phyloP scores from a whole-genome alignment of 306 rosid species.

The Cercis canadensis region DNA sequence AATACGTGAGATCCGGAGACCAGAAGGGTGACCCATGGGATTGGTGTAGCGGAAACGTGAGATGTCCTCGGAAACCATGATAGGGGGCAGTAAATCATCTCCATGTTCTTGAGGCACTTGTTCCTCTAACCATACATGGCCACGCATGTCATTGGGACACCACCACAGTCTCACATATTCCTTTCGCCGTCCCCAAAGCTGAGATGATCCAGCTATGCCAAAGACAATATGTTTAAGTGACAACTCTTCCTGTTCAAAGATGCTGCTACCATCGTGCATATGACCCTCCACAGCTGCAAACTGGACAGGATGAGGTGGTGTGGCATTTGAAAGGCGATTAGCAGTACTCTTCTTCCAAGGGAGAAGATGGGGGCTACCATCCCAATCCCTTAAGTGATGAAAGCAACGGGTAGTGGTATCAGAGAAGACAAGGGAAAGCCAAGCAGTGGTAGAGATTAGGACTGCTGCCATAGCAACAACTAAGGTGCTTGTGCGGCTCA shows the following conservation, averaged over 20 bases:
- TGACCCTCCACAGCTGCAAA: not conserved
- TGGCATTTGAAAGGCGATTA: slow-evolving; percentile 27
- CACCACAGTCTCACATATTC: slow-evolving; percentile 78
- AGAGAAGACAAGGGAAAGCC: slow-evolving; percentile 75
- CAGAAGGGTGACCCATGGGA: slow-evolving; percentile 82
- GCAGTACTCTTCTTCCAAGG: slow-evolving; percentile 47
- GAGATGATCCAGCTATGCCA: slow-evolving; percentile 81
- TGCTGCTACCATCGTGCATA: slow-evolving; percentile 37
- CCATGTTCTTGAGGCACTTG: slow-evolving; percentile 46
- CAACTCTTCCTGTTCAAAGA: slow-evolving; percentile 42
- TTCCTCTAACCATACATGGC: slow-evolving; percentile 83
- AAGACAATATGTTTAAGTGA: slow-evolving; percentile 64
- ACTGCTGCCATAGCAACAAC: slow-evolving; percentile 63
- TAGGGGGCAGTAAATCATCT: slow-evolving; percentile 61
- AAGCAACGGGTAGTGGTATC: slow-evolving; percentile 55
- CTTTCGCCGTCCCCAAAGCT: slow-evolving; percentile 68
- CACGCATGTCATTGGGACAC: slow-evolving; percentile 74
- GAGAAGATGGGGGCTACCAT: slow-evolving; percentile 43
- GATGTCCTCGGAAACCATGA: slow-evolving; percentile 70
- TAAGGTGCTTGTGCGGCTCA: slow-evolving; percentile 48
- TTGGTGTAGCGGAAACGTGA: slow-evolving; percentile 76
- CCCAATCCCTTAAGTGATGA: slow-evolving; percentile 53
- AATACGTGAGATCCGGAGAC: slow-evolving; percentile 74
- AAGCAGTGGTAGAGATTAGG: slow-evolving; percentile 60
- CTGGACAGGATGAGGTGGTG: slow-evolving; percentile 29